These are phyloP conservation scores for Gossypium herbaceum DNA, from an alignment of 345 rosid genomes.

Conservation along the genomic window DNA sequence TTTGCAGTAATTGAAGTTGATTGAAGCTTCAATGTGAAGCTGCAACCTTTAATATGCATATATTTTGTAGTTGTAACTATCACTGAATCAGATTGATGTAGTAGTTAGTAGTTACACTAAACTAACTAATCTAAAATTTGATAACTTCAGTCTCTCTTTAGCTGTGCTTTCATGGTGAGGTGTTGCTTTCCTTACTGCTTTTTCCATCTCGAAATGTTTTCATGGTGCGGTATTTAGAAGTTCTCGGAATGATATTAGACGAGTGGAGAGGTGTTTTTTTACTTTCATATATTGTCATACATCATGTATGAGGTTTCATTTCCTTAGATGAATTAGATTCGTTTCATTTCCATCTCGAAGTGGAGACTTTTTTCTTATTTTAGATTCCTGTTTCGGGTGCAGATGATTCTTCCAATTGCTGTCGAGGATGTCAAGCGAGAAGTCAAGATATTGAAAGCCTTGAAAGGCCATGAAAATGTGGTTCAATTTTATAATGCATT, in stretches of 20 bases:
- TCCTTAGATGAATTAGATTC: neutral
- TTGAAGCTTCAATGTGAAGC: neutral
- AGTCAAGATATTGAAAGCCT: slow-evolving; percentile 54
- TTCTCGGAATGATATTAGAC: neutral
- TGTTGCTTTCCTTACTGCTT: neutral
- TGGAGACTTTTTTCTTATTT: neutral
- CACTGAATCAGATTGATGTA: neutral
- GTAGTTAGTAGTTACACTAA: neutral
- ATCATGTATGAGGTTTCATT: neutral
- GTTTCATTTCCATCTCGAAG: neutral
- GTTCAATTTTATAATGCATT: slow-evolving; percentile 61
- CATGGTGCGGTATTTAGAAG: too few species aligned
- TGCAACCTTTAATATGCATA: neutral
- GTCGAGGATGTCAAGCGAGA: slow-evolving; percentile 73
- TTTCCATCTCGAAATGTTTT: neutral
- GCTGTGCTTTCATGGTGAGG: neutral
- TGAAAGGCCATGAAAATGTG: slow-evolving; percentile 61
- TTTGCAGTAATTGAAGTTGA: slow-evolving; percentile 2
- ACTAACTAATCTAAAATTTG: neutral
- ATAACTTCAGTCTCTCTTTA: neutral
- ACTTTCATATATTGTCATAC: neutral
- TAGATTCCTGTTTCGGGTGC: slow-evolving; percentile 19
- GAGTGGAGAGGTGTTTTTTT: neutral
- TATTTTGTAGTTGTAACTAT: neutral
- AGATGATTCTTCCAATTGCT: slow-evolving; percentile 70